A percentile compares a stretch with the other conserved stretches of the same genome.
Evolutionary conservation across 805 yeast species (phyloP).

Genomic region (Metschnikowia lochheadii): DNA sequence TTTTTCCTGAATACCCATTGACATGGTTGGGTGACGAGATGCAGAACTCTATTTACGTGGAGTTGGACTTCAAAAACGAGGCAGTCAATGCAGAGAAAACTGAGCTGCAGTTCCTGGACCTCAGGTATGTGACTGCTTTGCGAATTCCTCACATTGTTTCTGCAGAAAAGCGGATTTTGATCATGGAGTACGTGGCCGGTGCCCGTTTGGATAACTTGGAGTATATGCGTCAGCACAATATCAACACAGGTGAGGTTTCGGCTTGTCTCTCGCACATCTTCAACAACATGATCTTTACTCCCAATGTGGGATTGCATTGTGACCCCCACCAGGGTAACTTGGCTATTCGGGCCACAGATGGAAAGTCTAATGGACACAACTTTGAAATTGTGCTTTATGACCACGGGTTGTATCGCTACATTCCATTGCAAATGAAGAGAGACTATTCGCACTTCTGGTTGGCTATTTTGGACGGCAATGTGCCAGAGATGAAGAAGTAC

Average conservation of each 20-base stretch:
- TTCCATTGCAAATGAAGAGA: slow-evolving; percentile 70
- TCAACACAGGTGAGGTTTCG: slow-evolving; percentile 75
- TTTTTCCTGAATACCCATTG: slow-evolving; percentile 91
- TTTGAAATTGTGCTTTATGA: slow-evolving; percentile 91
- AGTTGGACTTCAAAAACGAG: slow-evolving; percentile 82
- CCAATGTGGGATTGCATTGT: slow-evolving; percentile 88
- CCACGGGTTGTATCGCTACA: slow-evolving; percentile 88
- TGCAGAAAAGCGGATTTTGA: slow-evolving; percentile 65
- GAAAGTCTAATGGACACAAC: slow-evolving; percentile 49
- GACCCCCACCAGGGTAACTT: slow-evolving; percentile 98
- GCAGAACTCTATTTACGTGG: slow-evolving; percentile 82
- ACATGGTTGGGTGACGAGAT: slow-evolving; percentile 96
- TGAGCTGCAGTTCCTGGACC: slow-evolving; percentile 56
- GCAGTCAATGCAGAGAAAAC: slow-evolving; percentile 79
- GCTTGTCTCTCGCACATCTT: slow-evolving; percentile 85
- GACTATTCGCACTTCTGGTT: slow-evolving; percentile 92
- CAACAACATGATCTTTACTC: slow-evolving; percentile 92
- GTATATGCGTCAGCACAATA: slow-evolving; percentile 57
- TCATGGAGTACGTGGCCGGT: slow-evolving; percentile 87
- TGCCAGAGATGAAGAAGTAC: slow-evolving; percentile 61
- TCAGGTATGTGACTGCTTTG: slow-evolving; percentile 62
- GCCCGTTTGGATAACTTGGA: slow-evolving; percentile 73
- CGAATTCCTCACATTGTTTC: slow-evolving; percentile 69
- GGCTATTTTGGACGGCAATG: slow-evolving; percentile 71
- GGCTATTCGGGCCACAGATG: slow-evolving; percentile 55